Base-by-base conservation (phyloP, 192 early-diverging fungal species). In the Chytriomyces hyalinus region DNA sequence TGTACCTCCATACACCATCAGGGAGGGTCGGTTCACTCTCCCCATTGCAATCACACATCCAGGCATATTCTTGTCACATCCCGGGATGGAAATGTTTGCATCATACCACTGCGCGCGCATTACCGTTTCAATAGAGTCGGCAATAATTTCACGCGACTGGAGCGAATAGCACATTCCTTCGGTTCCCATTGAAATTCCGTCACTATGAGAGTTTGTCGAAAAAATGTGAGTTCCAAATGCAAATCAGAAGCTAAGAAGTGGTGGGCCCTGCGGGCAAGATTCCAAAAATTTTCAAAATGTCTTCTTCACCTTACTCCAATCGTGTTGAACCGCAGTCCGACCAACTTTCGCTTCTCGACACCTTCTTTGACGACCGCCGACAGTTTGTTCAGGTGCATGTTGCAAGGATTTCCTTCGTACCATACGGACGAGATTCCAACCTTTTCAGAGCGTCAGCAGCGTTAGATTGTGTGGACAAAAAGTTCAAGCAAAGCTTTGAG, bases 351-450 rank as follows among this genome's bases (percentile, higher is more conserved):
- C 6, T 92, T 84, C 80, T 91, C 78, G 46, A 99, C 97, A 75
- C 96, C 97, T 76, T 94, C 89, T 80, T 99, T 99, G 70, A 99
- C 96, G 67, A 92, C 85, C 20, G 61, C 87, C 7, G 96, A 87
- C 15, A 99, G 87, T 78, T 97, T 94, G 65, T 92, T 82, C 49
- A 99, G 87, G 73, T 99, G 98, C 98, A 99, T 99, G 84, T 99
- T 99, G 88, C 98, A 99, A 9, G 98, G 96, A 85, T 99, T 99
- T 72, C 98, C 98, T 81, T 99, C 98, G 80, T 95, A 98, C 86
- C 90, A 94, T 86, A 99, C 96, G 84, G 92, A 93, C 7, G 94
- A 90, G 78, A 99, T 99, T 47, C 98, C 98, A 44, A 99, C 94
- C 64, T 78, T 48, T 0, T 15, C 36, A 36, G 36, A 36, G 36